Evolutionary conservation across 2,329 filamentous ascomycete genomes (phyloP), one percentile per base, ranked within the genome.

Genomic region (Neonectria magnoliae): DNA sequence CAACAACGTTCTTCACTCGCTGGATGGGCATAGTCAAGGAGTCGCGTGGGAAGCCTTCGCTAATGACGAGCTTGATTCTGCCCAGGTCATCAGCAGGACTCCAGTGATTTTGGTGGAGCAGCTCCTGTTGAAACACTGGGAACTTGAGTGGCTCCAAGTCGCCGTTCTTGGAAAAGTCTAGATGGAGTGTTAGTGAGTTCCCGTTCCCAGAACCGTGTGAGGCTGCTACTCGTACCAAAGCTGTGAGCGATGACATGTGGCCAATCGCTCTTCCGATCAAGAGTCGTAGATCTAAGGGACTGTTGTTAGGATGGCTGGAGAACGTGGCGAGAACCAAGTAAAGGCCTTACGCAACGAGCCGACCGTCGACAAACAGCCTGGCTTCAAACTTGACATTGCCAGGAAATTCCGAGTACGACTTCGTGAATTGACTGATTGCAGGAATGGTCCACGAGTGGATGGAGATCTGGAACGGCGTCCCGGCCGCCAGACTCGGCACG

Each of bases 1-100:
- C 87, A 25, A 94, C 87, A 48, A 93, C 79, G 72, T 94, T 93
- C 74, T 90, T 91, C 66, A 92, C 81, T 44, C 88, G 83, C 71
- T 93, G 89, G 68, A 92, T 88, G 0, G 88, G 86, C 45, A 81
- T 78, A 2, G 81, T 79, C 1, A 80, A 60, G 2, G 81, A 86
- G 64, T 86, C 83, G 41, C 88, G 82, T 10, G 85, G 82, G 62
- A 93, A 89, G 0, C 92, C 90, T 75, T 95, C 93, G 52, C 91
- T 89, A 62, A 97, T 86, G 58, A 94, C 78, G 27, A 97, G 78
- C 75, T 91, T 93, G 79, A 97, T 91, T 8, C 93, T 88, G 7
- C 93, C 93, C 20, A 91, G 77, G 31, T 90, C 83, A 64, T 95
- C 92, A 6, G 85, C 86, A 0, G 91, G 85, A 70, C 88, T 89